Conservation (phyloP, 208 protist species). For the Leishmania martiniquensis region DNA sequence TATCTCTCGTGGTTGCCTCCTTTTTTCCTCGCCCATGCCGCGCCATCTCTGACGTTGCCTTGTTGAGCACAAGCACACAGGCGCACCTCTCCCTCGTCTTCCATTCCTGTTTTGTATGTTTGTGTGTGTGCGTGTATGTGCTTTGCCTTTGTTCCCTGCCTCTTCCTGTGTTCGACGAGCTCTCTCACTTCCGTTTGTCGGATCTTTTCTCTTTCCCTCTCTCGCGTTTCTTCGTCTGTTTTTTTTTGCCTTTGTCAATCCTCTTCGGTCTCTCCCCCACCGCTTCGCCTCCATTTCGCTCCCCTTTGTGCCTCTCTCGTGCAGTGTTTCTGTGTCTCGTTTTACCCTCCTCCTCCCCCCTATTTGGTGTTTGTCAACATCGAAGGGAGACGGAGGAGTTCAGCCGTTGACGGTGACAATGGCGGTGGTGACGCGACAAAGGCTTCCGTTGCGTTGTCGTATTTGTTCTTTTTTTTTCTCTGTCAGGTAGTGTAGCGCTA, state of each 20-base stretch:
- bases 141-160: background rate
- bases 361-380: conserved; percentile 5
- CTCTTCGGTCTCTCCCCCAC: background rate
- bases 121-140: background rate
- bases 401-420: background rate
- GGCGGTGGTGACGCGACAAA: background rate
- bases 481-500: background rate
- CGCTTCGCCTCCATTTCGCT: background rate
- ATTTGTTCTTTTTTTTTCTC: background rate
- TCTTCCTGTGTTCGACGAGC: background rate
- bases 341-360: background rate
- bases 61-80: background rate
- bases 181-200: background rate
- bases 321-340: background rate
- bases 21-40: background rate
- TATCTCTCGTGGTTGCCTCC: background rate
- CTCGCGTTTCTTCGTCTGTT: background rate
- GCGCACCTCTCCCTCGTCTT: background rate
- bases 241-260: background rate
- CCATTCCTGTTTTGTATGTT: background rate
- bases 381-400: background rate
- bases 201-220: background rate
- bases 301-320: background rate
- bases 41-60: background rate
- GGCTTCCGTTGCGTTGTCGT: background rate